Evolutionary conservation across 306 rosid genomes (phyloP), one percentile per base, ranked within the genome.

Genomic region (Castanea sativa): DNA sequence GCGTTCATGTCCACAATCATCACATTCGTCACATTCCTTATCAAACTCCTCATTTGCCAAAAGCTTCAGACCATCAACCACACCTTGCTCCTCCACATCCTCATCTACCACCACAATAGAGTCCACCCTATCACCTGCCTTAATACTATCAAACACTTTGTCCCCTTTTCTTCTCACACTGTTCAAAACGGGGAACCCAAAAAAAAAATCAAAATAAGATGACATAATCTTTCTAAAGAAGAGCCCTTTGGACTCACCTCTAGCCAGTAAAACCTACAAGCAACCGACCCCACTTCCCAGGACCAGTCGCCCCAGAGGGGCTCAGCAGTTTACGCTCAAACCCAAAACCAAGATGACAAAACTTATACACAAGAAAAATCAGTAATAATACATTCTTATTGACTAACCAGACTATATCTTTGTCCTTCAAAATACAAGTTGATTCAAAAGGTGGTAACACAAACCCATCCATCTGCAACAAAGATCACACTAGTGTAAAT

Each of bases 391-490:
- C 0, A 75, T 11, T 60, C 72, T 59, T 63, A 73, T 1, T 55
- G 77, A 87, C 93, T 79, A 51, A 96, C 98, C 94, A 71, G 73
- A 96, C 69, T 71, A 93, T 82, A 79, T 93, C 99, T 77, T 82
- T 88, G 27, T 96, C 98, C 93, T 85, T 93, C 83, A 96, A 87
- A 84, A 96, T 88, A 81, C 85, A 76, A 45, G 92, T 88, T 2
- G 98, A 93, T 77, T 93, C 99, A 56, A 93, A 96, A 15, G 94
- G 92, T 3, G 99, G 99, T 32, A 96, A 87, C 76, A 88, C 97
- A 84, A 96, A 96, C 55, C 82, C 96, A 86, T 96, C 98, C 97
- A 96, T 93, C 99, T 93, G 88, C 85, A 63, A 74, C 25, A 56
- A 85, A 83, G 35, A 49, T 60, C 11, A 45, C 20, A 38, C 53